These are phyloP conservation scores for Tripidium arundinaceum DNA, from an alignment of 202 grass and related monocot species.

Conservation along the genomic window DNA sequence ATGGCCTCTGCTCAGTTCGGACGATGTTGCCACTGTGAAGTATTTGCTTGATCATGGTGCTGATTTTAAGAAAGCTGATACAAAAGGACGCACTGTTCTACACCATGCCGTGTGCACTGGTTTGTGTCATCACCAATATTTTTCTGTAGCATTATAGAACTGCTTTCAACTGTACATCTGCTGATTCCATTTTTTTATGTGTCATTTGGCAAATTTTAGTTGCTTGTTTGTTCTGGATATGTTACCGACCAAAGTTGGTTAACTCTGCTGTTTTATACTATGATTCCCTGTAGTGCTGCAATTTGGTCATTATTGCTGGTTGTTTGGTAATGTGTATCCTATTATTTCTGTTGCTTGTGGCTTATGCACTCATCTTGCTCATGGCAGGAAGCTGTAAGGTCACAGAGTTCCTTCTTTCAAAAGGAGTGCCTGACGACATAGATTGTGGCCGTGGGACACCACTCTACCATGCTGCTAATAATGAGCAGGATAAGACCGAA, in stretches of 20 bases:
- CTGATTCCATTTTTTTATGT: background rate
- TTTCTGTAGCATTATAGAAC: background rate
- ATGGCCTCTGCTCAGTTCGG: slow-evolving; percentile 23
- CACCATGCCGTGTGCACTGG: slow-evolving; percentile 13
- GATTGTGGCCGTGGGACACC: slow-evolving; percentile 29
- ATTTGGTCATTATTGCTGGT: background rate
- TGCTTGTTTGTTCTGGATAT: background rate
- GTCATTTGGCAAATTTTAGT: background rate
- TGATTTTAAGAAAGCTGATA: slow-evolving; percentile 32
- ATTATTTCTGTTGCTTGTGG: background rate
- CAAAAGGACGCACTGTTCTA: slow-evolving; percentile 16
- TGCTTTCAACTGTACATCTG: background rate
- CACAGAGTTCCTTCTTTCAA: slow-evolving; percentile 36
- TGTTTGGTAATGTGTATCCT: background rate
- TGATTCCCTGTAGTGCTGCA: background rate
- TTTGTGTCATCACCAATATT: background rate
- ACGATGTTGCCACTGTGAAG: slow-evolving; percentile 22
- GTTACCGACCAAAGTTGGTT: background rate
- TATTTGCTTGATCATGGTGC: slow-evolving; percentile 28
- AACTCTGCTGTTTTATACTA: background rate
- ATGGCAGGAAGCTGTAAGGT: slow-evolving; percentile 30
- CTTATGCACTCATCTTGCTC: slow-evolving; percentile 1
- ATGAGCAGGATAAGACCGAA: slow-evolving; percentile 33
- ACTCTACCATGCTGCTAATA: slow-evolving; percentile 32
- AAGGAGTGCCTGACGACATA: slow-evolving; percentile 35